These are phyloP conservation scores for Phytophthora sp. DNA, from an alignment of 352 stramenopile genomes.

Conservation along the genomic window DNA sequence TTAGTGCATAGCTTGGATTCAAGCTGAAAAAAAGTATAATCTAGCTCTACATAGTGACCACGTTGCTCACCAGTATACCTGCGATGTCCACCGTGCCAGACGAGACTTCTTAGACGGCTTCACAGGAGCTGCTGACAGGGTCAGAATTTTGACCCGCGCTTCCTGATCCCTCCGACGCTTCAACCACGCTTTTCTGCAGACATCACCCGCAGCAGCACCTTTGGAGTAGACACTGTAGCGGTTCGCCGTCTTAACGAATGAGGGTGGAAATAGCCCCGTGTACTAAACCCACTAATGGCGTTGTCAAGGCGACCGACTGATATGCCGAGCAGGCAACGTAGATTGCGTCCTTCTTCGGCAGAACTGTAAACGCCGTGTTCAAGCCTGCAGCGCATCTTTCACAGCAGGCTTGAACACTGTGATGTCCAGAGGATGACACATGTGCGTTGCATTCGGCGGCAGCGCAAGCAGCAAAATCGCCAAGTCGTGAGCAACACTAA, in stretches of 20 bases:
- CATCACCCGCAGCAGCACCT: not conserved
- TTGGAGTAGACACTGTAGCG: not conserved
- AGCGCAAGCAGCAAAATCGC: constrained; percentile 7
- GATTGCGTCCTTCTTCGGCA: not conserved
- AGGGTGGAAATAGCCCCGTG: not conserved
- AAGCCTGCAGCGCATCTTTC: not conserved
- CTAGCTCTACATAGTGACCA: too few species aligned
- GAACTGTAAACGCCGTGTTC: not conserved
- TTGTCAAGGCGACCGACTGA: not conserved
- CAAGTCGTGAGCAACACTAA: not conserved
- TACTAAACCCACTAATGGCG: not conserved
- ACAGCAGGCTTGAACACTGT: not conserved
- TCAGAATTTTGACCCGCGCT: not conserved
- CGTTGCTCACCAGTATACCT: too few species aligned
- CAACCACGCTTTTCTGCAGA: not conserved
- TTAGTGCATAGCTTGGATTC: too few species aligned
- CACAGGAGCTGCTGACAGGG: not conserved
- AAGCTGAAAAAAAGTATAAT: too few species aligned
- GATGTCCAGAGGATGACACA: constrained; percentile 6
- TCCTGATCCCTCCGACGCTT: not conserved
- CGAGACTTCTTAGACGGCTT: not conserved
- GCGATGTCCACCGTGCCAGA: too few species aligned
- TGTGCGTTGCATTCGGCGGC: constrained; percentile 7
- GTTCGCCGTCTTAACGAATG: not conserved
- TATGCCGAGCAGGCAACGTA: not conserved